Base-by-base conservation (phyloP, 73 alveolate species). In the Tetrahymena elliotti region DNA sequence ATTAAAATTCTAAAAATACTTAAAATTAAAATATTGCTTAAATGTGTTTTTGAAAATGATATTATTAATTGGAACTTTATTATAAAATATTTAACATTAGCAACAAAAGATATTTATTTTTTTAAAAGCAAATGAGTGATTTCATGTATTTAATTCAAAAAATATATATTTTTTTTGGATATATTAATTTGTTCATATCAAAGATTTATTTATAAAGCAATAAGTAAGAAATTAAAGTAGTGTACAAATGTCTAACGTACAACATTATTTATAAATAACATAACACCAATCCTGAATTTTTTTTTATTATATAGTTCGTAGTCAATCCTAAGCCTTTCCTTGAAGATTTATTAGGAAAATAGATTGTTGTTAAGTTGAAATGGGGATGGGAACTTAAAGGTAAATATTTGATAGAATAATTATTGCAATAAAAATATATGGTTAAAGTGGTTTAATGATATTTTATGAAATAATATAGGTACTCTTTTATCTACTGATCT, bases 351-450 rank as follows among this genome's bases (percentile, higher is more conserved):
- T 83, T 96, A 93, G 95, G 96, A 82, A 95, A 96, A 68, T 40
- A 96, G 27, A 93, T 96, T 37, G 38, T 94, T 35, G 98, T 96
- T 47, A 95, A 96, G 95, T 96, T 96, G n/a, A 96, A 96, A 38
- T 96, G 98, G 97, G 98, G 98, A 68, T 94, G 95, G 96, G 98
- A 96, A 95, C 95, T 94, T 52, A 93, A 95, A 95, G 98, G 88
- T 68, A 68, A 24, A 3, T 31, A 68, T 68, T 68, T 68, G 82
- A 47, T 47, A 68, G 88, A 68, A n/a, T 68, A 35, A 27, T 68
- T 47, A 6, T 47, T 13, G 82, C 82, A 27, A 47, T 47, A 1
- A 47, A 18, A 18, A 47, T 0, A 47, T 18, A 47, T 47, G 82
- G 20, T 12, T 47, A 0, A 47, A 15, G 31, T 47, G 31, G 13